Conservation (phyloP, 768 basidiomycete species). For the Mycena venus region DNA sequence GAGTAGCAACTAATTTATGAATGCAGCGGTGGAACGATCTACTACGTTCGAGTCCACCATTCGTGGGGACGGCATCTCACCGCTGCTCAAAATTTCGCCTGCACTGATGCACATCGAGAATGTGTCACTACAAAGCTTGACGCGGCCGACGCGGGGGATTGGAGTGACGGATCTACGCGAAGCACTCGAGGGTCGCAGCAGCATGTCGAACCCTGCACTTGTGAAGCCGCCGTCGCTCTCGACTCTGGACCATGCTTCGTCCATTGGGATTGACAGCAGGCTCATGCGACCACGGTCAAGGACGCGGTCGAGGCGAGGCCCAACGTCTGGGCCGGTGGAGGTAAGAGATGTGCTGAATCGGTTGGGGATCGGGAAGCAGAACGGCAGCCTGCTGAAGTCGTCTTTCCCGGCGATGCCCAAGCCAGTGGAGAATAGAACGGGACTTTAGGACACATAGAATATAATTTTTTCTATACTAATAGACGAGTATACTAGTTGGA, state of each 20-base stretch:
- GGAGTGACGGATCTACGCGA: constrained; percentile 92
- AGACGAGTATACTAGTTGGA: neutral
- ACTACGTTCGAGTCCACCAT: constrained; percentile 65
- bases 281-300: constrained; percentile 52
- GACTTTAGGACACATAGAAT: constrained; percentile 18
- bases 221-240: constrained; percentile 80
- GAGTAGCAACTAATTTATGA: neutral
- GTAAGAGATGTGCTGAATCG: constrained; percentile 86
- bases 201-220: constrained; percentile 84
- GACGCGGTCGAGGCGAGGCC: constrained; percentile 65
- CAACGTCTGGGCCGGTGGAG: constrained; percentile 71
- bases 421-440: constrained; percentile 30
- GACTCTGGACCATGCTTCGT: constrained; percentile 78
- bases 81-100: constrained; percentile 85
- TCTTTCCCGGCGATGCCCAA: constrained; percentile 74
- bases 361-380: constrained; percentile 86
- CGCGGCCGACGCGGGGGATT: constrained; percentile 82
- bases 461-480: neutral
- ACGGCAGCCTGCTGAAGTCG: constrained; percentile 73
- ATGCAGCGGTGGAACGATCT: constrained; percentile 68
- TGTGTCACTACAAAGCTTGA: constrained; percentile 86
- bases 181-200: constrained; percentile 88
- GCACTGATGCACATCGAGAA: constrained; percentile 94
- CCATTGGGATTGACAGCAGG: constrained; percentile 55
- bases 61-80: constrained; percentile 78